A percentile compares a stretch with the other conserved stretches of the same genome.
Conservation (phyloP, 176 grass and related monocot genomes). For the Ampelocalamus luodianensis region DNA sequence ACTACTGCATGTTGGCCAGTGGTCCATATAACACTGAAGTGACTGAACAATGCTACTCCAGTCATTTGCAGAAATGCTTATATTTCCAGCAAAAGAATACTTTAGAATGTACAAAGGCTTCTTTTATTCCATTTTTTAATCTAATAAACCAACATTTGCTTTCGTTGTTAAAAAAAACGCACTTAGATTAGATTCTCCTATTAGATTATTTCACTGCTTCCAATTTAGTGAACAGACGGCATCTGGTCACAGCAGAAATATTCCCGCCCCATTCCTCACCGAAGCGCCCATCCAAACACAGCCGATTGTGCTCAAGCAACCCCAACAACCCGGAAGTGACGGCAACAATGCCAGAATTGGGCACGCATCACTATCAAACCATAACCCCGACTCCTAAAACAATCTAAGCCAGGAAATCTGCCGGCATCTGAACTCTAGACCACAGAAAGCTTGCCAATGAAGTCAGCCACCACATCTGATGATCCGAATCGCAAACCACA, state of each 20-base stretch:
- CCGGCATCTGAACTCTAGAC: constrained; percentile 24
- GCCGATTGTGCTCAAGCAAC: background rate
- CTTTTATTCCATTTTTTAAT: constrained; percentile 21
- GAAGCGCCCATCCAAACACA: constrained; percentile 25
- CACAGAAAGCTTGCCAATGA: constrained; percentile 28
- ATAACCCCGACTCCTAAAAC: background rate
- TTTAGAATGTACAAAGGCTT: background rate
- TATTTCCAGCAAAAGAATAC: constrained; percentile 21
- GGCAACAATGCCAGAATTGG: background rate
- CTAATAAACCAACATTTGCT: background rate
- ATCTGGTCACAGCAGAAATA: constrained; percentile 17
- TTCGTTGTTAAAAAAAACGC: background rate
- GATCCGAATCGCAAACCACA: constrained; percentile 38
- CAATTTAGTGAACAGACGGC: background rate
- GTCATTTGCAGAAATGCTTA: background rate
- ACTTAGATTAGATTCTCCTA: background rate
- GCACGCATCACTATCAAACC: constrained; percentile 33
- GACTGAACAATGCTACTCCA: background rate
- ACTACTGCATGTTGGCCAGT: constrained; percentile 1
- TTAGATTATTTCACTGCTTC: background rate
- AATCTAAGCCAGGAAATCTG: constrained; percentile 30
- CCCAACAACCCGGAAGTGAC: constrained; percentile 8
- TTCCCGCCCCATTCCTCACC: background rate
- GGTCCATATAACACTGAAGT: constrained; percentile 27
- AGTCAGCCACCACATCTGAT: constrained; percentile 30